Evolutionary conservation across 1,284 basidiomycete genomes (phyloP).

Genomic region (Porogramme epimiltina): DNA sequence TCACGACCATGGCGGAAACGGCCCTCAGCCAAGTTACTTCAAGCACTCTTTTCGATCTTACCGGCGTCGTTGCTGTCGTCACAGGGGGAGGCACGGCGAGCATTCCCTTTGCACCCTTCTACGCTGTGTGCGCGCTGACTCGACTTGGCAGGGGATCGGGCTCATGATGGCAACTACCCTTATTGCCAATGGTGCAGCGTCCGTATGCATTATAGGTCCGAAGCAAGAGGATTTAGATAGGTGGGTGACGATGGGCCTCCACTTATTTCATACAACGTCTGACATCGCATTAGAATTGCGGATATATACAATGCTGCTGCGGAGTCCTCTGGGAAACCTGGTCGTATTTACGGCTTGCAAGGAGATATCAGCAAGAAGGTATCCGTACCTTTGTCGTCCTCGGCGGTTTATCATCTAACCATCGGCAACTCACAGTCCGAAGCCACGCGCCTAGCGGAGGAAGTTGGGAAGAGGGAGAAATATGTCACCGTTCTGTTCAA

Average conservation of each 20-base stretch:
- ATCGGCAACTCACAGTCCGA: slow-evolving; percentile 37
- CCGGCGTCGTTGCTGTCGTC: slow-evolving; percentile 48
- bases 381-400: background rate
- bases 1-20: slow-evolving; percentile 38
- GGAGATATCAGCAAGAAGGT: slow-evolving; percentile 52
- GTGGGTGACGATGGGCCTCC: slow-evolving; percentile 21
- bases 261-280: background rate
- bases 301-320: slow-evolving; percentile 43
- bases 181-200: slow-evolving; percentile 52
- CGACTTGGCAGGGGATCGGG: slow-evolving; percentile 46
- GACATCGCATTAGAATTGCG: slow-evolving; percentile 30
- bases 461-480: slow-evolving; percentile 40
- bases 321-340: slow-evolving; percentile 32
- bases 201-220: slow-evolving; percentile 50
- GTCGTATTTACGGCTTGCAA: slow-evolving; percentile 43
- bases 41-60: slow-evolving; percentile 44
- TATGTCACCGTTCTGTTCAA: slow-evolving; percentile 47
- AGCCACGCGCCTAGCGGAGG: slow-evolving; percentile 45
- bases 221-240: slow-evolving; percentile 45
- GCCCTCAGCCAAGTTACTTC: slow-evolving; percentile 40
- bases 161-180: slow-evolving; percentile 49
- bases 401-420: no score
- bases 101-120: background rate
- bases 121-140: no score
- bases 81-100: slow-evolving; percentile 50